phyloP scores from a whole-genome alignment of 2,329 filamentous ascomycete genomes.

The Xylariaceae sp. region DNA sequence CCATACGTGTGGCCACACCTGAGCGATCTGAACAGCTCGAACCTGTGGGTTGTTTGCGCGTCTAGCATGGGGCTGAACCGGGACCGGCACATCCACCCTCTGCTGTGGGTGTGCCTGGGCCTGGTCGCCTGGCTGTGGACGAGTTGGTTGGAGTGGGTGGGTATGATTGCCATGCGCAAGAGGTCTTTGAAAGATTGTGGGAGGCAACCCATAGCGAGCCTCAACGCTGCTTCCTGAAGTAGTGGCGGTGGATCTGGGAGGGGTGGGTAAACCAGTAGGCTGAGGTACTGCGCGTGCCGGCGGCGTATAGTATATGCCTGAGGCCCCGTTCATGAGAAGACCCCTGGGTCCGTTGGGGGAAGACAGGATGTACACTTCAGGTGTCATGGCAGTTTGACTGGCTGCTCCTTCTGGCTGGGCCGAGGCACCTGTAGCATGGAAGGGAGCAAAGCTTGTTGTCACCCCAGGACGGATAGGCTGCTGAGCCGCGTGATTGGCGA shows the following conservation, averaged over 20 bases:
- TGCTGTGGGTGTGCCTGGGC: constrained; percentile 27
- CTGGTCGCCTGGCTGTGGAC: constrained; percentile 25
- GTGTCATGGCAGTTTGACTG: constrained; percentile 27
- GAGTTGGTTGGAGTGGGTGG: constrained; percentile 20
- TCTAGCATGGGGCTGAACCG: constrained; percentile 26
- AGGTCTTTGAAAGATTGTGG: constrained; percentile 15
- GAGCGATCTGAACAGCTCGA: constrained; percentile 36
- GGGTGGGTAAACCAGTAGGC: constrained; percentile 10
- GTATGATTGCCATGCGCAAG: constrained; percentile 6
- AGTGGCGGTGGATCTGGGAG: constrained; percentile 9
- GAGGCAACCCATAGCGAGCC: constrained; percentile 13
- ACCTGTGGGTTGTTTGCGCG: constrained; percentile 29
- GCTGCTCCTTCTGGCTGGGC: constrained; percentile 42
- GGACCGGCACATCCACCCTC: constrained; percentile 24
- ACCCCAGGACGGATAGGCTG: constrained; percentile 40
- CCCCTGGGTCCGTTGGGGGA: constrained; percentile 58
- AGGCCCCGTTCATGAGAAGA: constrained; percentile 49
- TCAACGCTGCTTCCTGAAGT: constrained; percentile 7
- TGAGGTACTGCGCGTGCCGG: constrained; percentile 22
- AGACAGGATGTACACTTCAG: constrained; percentile 57
- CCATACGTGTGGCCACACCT: constrained; percentile 60
- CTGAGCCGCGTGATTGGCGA: constrained; percentile 30
- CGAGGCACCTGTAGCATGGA: constrained; percentile 42
- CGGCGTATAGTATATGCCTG: constrained; percentile 51
- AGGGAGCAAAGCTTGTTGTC: constrained; percentile 39